Percentiles rank a stretch among this genome's conserved stretches.
Evolutionary conservation across 371 early-diverging fungal species (phyloP).

Genomic region (Zopfochytrium polystomum): DNA sequence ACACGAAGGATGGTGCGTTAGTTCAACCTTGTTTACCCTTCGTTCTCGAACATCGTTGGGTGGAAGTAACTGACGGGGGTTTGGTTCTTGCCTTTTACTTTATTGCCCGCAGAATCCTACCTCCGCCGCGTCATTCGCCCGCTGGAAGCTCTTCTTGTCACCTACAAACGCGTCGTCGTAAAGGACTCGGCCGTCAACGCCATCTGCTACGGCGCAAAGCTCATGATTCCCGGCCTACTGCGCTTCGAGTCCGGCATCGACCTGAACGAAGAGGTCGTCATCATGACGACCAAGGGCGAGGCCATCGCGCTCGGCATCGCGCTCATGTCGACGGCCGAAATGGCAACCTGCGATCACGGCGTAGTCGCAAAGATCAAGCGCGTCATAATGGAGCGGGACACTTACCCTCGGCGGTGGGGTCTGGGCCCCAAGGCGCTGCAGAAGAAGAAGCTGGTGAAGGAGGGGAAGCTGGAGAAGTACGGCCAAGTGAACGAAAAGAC

Average conservation of each 20-base stretch:
- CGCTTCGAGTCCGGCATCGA: slow-evolving; percentile 97
- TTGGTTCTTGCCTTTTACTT: not conserved
- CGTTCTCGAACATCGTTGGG: not conserved
- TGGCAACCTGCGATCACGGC: slow-evolving; percentile 92
- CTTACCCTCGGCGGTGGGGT: slow-evolving; percentile 98
- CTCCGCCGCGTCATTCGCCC: slow-evolving; percentile 96
- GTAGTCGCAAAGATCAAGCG: slow-evolving; percentile 98
- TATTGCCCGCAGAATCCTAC: slow-evolving; percentile 75
- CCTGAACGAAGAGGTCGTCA: slow-evolving; percentile 90
- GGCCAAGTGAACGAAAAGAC: slow-evolving; percentile 76
- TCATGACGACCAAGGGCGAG: slow-evolving; percentile 99
- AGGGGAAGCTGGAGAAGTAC: slow-evolving; percentile 95
- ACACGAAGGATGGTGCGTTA: slow-evolving; percentile 84
- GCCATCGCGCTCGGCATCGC: slow-evolving; percentile 98
- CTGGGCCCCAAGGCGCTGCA: slow-evolving; percentile 91
- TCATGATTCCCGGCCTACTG: slow-evolving; percentile 97
- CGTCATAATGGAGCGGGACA: slow-evolving; percentile 99
- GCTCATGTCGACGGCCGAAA: slow-evolving; percentile 94
- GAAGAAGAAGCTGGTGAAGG: slow-evolving; percentile 96
- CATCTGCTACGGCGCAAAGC: slow-evolving; percentile 98
- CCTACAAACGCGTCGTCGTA: slow-evolving; percentile 97
- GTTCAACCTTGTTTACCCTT: not conserved
- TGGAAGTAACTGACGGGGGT: not conserved
- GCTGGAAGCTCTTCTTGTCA: slow-evolving; percentile 91
- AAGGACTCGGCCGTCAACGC: slow-evolving; percentile 99